Evolutionary conservation across 106 monocot species (phyloP).

Genomic region (Chionographis japonica): DNA sequence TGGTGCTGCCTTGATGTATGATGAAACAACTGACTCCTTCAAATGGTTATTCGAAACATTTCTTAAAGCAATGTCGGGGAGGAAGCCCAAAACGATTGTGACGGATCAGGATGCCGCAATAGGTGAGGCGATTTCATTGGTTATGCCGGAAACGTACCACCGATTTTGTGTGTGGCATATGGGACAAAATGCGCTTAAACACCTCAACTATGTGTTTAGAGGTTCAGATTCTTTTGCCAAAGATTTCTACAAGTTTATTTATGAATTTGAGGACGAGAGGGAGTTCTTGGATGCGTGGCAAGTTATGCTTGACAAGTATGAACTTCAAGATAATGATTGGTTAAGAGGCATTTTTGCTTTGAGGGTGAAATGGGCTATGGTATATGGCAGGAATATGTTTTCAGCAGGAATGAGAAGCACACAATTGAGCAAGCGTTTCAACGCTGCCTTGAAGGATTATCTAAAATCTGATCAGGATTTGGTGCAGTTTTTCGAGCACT

Average conservation of each 20-base stretch:
- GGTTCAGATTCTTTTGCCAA: background rate
- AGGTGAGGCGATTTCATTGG: background rate
- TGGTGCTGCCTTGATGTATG: conserved; percentile 19
- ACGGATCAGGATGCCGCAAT: conserved; percentile 13
- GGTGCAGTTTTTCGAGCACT: conserved; percentile 2
- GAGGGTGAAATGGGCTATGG: conserved; percentile 13
- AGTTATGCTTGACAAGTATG: conserved; percentile 6
- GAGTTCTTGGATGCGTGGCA: conserved; percentile 7
- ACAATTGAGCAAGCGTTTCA: conserved; percentile 1
- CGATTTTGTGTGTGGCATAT: conserved; percentile 25
- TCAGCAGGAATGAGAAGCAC: conserved; percentile 5
- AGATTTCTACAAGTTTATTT: conserved; percentile 4
- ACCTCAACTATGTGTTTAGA: conserved; percentile 13
- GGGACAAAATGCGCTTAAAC: conserved; percentile 14
- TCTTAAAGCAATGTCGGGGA: conserved; percentile 18
- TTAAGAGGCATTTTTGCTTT: conserved; percentile 6
- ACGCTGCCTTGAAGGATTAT: conserved; percentile 7
- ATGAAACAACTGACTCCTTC: conserved; percentile 12
- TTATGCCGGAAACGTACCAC: background rate
- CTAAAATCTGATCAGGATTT: background rate
- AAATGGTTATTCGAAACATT: conserved; percentile 20
- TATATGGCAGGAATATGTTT: conserved; percentile 7
- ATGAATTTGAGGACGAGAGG: conserved; percentile 6
- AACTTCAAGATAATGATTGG: conserved; percentile 7
- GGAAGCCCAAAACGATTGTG: conserved; percentile 16